Percentiles rank a stretch among this genome's conserved stretches.
phyloP scores from a whole-genome alignment of 1,139 yeast species.

The Protomyces gravidus region DNA sequence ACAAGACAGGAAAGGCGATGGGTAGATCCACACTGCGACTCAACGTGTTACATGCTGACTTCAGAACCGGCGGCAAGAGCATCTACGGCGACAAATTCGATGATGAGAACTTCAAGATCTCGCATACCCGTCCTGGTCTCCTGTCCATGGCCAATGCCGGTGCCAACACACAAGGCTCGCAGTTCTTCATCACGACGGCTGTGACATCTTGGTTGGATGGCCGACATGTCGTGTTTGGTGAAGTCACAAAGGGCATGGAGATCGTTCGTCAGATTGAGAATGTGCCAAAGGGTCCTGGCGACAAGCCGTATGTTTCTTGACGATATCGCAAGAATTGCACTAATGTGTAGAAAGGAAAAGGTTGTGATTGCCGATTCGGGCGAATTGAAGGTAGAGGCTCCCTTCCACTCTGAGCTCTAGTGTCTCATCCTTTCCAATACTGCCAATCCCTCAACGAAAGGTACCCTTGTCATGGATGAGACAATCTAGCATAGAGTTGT shows the following conservation, averaged over 20 bases:
- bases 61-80: conserved; percentile 93
- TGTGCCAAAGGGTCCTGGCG: conserved; percentile 38
- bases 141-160: conserved; percentile 95
- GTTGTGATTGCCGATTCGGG: conserved; percentile 79
- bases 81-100: conserved; percentile 93
- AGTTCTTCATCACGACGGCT: conserved; percentile 79
- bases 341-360: conserved; percentile 44
- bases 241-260: conserved; percentile 76
- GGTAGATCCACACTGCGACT: background rate
- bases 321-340: no score
- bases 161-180: conserved; percentile 92
- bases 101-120: conserved; percentile 71
- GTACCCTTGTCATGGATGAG: no score
- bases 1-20: background rate
- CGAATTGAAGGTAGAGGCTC: conserved; percentile 48
- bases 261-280: conserved; percentile 71
- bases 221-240: conserved; percentile 94
- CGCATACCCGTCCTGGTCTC: conserved; percentile 70
- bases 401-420: conserved; percentile 24
- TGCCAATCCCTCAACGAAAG: no score
- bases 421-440: background rate
- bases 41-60: no score
- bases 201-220: conserved; percentile 72
- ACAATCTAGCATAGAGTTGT: background rate
- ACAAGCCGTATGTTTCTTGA: conserved; percentile 51